Evolutionary conservation across 208 protist genomes (phyloP).

Genomic region (Angomonas deanei): DNA sequence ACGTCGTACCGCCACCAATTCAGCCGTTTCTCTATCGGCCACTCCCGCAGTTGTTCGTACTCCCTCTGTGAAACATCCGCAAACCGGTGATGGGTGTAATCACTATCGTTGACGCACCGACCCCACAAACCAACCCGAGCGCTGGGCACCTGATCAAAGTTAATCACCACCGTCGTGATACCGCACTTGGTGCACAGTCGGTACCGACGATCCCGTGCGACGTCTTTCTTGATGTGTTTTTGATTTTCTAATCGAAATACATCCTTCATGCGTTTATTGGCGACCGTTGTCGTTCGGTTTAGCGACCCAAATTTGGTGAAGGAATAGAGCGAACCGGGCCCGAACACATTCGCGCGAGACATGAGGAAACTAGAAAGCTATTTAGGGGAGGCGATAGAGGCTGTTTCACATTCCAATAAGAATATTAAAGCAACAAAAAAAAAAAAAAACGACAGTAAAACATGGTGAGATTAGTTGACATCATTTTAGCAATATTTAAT

Average conservation of each 20-base stretch:
- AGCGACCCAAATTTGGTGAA: constrained; percentile 83
- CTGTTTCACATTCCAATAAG: constrained; percentile 4
- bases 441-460: too few relatives aligned
- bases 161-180: constrained; percentile 82
- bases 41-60: constrained; percentile 69
- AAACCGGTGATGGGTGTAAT: constrained; percentile 86
- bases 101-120: constrained; percentile 64
- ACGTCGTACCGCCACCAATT: constrained; percentile 81
- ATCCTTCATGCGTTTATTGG: constrained; percentile 73
- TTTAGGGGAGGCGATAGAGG: too few relatives aligned
- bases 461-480: too few relatives aligned
- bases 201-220: constrained; percentile 66
- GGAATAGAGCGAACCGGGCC: constrained; percentile 72
- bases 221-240: constrained; percentile 69
- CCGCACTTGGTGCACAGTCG: constrained; percentile 77
- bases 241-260: constrained; percentile 79
- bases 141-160: constrained; percentile 78
- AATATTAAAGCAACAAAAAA: constrained; percentile 4
- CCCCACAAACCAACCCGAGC: constrained; percentile 83
- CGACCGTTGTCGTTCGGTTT: constrained; percentile 33
- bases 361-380: constrained; percentile 34
- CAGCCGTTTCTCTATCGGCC: constrained; percentile 62
- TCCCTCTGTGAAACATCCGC: constrained; percentile 63
- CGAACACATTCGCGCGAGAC: constrained; percentile 77
- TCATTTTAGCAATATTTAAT: not conserved